Conservation (phyloP, 768 basidiomycete species). For the Boletus vinaceobasis region DNA sequence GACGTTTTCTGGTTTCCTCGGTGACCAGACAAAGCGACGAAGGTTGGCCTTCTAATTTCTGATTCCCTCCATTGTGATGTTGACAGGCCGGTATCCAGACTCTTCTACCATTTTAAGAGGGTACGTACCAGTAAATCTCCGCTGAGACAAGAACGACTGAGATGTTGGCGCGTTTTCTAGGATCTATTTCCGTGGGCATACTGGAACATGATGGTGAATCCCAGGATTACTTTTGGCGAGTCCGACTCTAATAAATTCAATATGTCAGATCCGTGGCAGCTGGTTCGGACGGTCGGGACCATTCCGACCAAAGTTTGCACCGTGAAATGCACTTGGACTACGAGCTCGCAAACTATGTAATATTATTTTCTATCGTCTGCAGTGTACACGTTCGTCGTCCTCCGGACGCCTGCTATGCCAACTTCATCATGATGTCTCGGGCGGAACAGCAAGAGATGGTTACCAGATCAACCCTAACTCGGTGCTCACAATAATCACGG, state of each 20-base stretch:
- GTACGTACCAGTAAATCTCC: constrained; percentile 29
- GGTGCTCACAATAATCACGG: neutral
- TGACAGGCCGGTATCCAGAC: constrained; percentile 33
- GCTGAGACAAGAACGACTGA: neutral
- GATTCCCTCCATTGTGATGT: neutral
- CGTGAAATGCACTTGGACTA: constrained; percentile 4
- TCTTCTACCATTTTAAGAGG: constrained; percentile 90
- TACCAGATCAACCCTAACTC: neutral
- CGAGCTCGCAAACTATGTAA: neutral
- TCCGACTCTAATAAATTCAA: constrained; percentile 4
- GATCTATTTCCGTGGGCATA: constrained; percentile 51
- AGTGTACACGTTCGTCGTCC: neutral
- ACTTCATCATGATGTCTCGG: constrained; percentile 11
- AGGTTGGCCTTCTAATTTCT: constrained; percentile 39
- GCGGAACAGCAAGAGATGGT: constrained; percentile 5
- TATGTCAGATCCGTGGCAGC: constrained; percentile 34
- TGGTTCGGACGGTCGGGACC: constrained; percentile 49
- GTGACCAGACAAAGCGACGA: constrained; percentile 73
- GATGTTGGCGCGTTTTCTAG: constrained; percentile 8
- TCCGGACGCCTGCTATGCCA: neutral
- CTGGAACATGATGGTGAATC: constrained; percentile 67
- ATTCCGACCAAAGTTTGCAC: constrained; percentile 37
- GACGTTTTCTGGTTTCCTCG: constrained; percentile 64
- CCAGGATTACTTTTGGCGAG: neutral
- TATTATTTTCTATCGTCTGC: neutral